Percentiles rank a stretch among this genome's conserved stretches.
phyloP scores from a whole-genome alignment of 768 basidiomycete species.

The Rossbeevera mucosa region DNA sequence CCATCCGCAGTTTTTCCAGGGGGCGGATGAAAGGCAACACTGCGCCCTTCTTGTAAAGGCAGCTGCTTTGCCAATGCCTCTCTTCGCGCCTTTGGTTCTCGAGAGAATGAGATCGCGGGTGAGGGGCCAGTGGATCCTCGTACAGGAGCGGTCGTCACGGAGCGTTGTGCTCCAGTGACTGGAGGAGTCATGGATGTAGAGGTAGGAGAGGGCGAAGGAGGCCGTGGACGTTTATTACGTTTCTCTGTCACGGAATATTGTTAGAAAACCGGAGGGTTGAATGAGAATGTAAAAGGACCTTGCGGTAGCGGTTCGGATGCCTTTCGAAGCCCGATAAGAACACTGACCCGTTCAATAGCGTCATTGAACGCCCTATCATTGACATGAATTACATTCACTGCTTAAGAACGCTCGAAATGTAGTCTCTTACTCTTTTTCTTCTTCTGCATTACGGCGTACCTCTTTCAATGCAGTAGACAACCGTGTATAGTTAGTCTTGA shows the following conservation, averaged over 20 bases:
- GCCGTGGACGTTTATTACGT: conserved; percentile 70
- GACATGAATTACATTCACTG: conserved; percentile 7
- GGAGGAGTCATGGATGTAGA: conserved; percentile 38
- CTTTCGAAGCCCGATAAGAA: conserved; percentile 69
- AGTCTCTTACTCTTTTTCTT: conserved; percentile 56
- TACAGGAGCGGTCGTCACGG: conserved; percentile 17
- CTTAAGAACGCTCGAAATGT: not conserved
- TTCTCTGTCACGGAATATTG: conserved; percentile 46
- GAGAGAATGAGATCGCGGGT: conserved; percentile 46
- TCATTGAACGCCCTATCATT: conserved; percentile 60
- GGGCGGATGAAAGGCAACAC: conserved; percentile 77
- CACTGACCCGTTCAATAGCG: conserved; percentile 61
- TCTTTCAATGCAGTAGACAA: conserved; percentile 58
- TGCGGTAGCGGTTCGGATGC: conserved; percentile 57
- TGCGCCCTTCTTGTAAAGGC: conserved; percentile 67
- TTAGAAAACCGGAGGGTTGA: conserved; percentile 1
- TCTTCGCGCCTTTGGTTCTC: conserved; percentile 64
- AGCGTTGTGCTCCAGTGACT: conserved; percentile 18
- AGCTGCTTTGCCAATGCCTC: conserved; percentile 59
- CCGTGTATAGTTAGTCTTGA: conserved; percentile 62
- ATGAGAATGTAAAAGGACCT: conserved; percentile 38
- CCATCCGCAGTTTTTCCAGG: conserved; percentile 46
- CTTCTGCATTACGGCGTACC: conserved; percentile 52
- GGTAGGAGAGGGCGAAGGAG: conserved; percentile 62
- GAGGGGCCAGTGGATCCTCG: conserved; percentile 59